Base-by-base conservation (phyloP, 805 yeast genomes). In the Jamesozyma hellenica region DNA sequence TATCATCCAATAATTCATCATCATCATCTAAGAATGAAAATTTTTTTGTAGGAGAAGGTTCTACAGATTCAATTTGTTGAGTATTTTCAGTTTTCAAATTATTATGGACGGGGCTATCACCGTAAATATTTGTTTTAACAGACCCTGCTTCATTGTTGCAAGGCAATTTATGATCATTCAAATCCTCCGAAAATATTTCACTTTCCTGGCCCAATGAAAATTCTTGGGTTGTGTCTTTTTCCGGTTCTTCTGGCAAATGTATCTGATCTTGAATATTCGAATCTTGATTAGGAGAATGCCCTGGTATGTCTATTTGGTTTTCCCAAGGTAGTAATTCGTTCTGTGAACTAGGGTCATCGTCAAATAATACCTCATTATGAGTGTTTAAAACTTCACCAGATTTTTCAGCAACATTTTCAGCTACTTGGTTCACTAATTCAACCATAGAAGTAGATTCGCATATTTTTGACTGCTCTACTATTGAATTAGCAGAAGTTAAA, bases 1-100 rank as follows among this genome's bases (percentile, higher is more conserved):
- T 32, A 12, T 32, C 32, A 4, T 40, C 36, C 14, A 14, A 16
- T 27, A 32, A 15, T 4, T 56, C 60, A 28, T 55, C 61, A 40
- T 60, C 61, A 6, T 62, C 63, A 29, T 66, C 70, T 29, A 70
- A 52, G 39, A 67, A 66, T 8, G 63, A 61, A 32, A 67, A 57
- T 34, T 45, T 60, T 14, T 17, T 34, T 9, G 11, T 23, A 15
- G 15, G 19, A 19, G 28, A 16, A 19, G 28, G 18, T 28, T 28
- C 34, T 14, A 12, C 4, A 11, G n/a, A n/a, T 34, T 25, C 18
- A 11, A 17, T 6, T 21, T 34, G 10, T n/a, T 21, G 16, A 4
- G 9, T 10, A n/a, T 32, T 7, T 19, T 13, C 5, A 21, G 15
- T 32, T 32, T 32, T 17, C 4, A 10, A n/a, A n/a, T n/a, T n/a